Evolutionary conservation across 495 filamentous ascomycete genomes (phyloP).

Genomic region (Penicillium soppii): DNA sequence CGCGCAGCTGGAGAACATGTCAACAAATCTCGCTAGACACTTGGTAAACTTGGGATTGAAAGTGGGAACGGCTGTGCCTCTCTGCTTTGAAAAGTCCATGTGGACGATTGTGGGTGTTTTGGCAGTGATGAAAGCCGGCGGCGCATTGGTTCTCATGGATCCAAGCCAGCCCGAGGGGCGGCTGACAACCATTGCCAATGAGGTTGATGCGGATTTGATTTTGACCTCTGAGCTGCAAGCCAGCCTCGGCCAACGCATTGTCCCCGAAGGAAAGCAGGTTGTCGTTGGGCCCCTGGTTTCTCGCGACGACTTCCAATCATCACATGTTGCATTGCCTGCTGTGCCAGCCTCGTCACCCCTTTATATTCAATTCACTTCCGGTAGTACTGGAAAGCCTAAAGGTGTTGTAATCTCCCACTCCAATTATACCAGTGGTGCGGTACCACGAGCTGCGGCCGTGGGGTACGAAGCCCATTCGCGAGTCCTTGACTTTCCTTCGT

Average conservation of each 20-base stretch:
- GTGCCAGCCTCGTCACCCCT: not conserved
- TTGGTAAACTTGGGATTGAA: not conserved
- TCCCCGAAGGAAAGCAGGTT: slow-evolving; percentile 1
- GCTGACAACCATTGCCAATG: slow-evolving; percentile 20
- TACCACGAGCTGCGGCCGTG: not conserved
- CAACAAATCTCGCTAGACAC: not conserved
- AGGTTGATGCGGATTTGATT: slow-evolving; percentile 16
- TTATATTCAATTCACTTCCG: slow-evolving; percentile 37
- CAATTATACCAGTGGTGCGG: slow-evolving; percentile 20
- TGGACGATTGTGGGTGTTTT: slow-evolving; percentile 47
- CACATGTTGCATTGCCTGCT: not conserved
- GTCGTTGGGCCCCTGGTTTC: not conserved
- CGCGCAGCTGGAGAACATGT: not conserved
- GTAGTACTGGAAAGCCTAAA: slow-evolving; percentile 41
- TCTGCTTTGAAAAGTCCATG: slow-evolving; percentile 44
- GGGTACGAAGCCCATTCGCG: slow-evolving; percentile 18
- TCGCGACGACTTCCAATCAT: not conserved
- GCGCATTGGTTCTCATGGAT: slow-evolving; percentile 41
- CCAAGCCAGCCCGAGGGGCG: slow-evolving; percentile 32
- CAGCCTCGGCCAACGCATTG: not conserved
- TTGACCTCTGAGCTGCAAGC: slow-evolving; percentile 9
- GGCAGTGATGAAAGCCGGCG: slow-evolving; percentile 45
- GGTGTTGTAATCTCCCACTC: slow-evolving; percentile 43
- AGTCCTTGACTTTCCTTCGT: slow-evolving; percentile 59
- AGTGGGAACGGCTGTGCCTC: slow-evolving; percentile 20